Conservation (phyloP, 805 yeast species). For the Wickerhamomyces queroliae region DNA sequence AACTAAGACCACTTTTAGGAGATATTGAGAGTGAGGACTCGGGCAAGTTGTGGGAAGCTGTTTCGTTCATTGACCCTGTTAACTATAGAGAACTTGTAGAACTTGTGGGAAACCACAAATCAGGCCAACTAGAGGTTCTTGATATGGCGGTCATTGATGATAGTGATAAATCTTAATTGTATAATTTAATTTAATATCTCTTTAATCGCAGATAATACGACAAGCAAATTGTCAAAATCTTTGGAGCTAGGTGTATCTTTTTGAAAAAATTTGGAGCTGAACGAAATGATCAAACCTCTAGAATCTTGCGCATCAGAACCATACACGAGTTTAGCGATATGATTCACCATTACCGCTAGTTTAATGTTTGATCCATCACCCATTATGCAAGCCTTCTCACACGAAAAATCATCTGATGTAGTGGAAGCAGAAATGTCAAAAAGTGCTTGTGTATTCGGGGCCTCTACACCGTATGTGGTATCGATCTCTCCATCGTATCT, state of each 20-base stretch:
- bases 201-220: constrained; percentile 11
- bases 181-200: not conserved
- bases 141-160: constrained; percentile 85
- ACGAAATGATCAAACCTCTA: constrained; percentile 15
- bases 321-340: constrained; percentile 17
- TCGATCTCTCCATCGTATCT: constrained; percentile 35
- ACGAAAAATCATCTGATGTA: constrained; percentile 39
- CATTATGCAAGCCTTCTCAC: constrained; percentile 18
- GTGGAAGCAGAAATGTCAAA: constrained; percentile 3
- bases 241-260: not conserved
- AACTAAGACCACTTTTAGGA: constrained; percentile 35
- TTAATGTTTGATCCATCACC: constrained; percentile 15
- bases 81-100: constrained; percentile 67
- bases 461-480: constrained; percentile 18
- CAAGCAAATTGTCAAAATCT: constrained; percentile 14
- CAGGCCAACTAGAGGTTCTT: constrained; percentile 73
- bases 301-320: constrained; percentile 9
- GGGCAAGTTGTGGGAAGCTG: constrained; percentile 45
- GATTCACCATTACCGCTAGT: constrained; percentile 16
- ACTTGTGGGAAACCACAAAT: constrained; percentile 41
- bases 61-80: constrained; percentile 81
- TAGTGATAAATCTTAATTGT: constrained; percentile 25
- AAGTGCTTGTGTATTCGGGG: constrained; percentile 15
- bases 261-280: constrained; percentile 20
- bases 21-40: constrained; percentile 37